Conservation (phyloP, 169 alveolate species). For the Toxoplasma gondii region DNA sequence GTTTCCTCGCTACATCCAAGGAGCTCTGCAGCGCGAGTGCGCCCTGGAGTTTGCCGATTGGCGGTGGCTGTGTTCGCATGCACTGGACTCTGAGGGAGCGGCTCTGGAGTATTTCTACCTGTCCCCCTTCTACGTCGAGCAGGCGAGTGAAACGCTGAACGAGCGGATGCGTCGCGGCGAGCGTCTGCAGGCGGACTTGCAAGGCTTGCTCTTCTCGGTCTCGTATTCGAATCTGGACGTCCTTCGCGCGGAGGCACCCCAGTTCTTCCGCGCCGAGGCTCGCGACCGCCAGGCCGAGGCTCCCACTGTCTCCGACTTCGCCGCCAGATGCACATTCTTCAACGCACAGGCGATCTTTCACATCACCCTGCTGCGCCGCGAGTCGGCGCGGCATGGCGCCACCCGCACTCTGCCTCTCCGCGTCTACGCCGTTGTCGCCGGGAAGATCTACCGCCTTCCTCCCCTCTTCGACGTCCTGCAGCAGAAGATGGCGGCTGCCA, state of each 20-base stretch:
- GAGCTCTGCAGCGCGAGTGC: conserved; percentile 27
- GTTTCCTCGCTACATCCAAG: conserved; percentile 7
- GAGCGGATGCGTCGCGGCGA: conserved; percentile 43
- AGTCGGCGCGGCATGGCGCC: conserved; percentile 35
- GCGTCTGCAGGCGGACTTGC: not conserved
- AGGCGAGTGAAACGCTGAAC: not conserved
- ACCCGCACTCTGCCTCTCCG: not conserved
- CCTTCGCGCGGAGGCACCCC: conserved; percentile 3
- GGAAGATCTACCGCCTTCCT: conserved; percentile 19
- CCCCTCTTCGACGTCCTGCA: conserved; percentile 10
- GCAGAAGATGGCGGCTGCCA: conserved; percentile 29
- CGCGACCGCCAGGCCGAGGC: not conserved
- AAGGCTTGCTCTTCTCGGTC: conserved; percentile 6
- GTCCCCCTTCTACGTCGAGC: conserved; percentile 38
- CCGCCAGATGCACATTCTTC: conserved; percentile 12
- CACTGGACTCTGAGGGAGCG: conserved; percentile 18
- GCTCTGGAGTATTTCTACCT: conserved; percentile 41
- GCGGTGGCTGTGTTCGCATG: conserved; percentile 35
- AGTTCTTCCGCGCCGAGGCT: not conserved
- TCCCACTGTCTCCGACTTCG: not conserved
- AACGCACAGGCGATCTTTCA: conserved; percentile 14
- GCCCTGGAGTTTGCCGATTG: conserved; percentile 28
- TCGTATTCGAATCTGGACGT: conserved; percentile 10
- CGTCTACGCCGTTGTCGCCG: conserved; percentile 15
- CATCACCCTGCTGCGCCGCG: conserved; percentile 22